These are phyloP conservation scores for Candolleomyces aberdarensis DNA, from an alignment of 768 basidiomycete species.

Conservation along the genomic window DNA sequence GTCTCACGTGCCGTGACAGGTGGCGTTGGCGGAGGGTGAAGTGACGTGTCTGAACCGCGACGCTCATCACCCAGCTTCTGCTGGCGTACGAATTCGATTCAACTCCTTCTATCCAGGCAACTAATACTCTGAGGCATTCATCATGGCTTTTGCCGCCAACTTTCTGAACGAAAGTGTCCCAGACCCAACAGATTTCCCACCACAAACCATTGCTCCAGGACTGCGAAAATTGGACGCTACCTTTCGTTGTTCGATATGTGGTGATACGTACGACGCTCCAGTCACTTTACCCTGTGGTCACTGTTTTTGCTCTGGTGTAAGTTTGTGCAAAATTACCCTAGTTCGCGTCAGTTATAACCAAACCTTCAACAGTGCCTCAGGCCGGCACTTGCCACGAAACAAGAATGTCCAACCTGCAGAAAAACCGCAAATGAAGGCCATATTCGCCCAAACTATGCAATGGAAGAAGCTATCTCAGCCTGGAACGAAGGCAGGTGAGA, in stretches of 20 bases:
- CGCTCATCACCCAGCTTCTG: neutral
- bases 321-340: conserved; percentile 14
- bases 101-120: too few species aligned
- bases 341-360: neutral
- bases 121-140: too few species aligned
- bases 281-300: conserved; percentile 76
- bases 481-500: conserved; percentile 71
- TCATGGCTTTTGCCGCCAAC: neutral
- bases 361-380: conserved; percentile 60
- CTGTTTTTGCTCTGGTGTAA: conserved; percentile 75
- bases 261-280: conserved; percentile 70
- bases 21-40: neutral
- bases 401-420: conserved; percentile 73
- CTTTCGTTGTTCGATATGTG: conserved; percentile 73
- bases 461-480: conserved; percentile 68
- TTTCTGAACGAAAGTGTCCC: conserved; percentile 15
- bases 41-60: neutral
- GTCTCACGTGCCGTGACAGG: neutral
- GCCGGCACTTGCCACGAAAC: conserved; percentile 49
- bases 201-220: conserved; percentile 39
- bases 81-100: too few species aligned
- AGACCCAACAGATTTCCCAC: conserved; percentile 73
- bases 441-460: conserved; percentile 61
- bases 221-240: conserved; percentile 61
- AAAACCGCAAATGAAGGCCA: conserved; percentile 56